Conservation (phyloP, 2,329 filamentous ascomycete species). For the Scedosporium aurantiacum region DNA sequence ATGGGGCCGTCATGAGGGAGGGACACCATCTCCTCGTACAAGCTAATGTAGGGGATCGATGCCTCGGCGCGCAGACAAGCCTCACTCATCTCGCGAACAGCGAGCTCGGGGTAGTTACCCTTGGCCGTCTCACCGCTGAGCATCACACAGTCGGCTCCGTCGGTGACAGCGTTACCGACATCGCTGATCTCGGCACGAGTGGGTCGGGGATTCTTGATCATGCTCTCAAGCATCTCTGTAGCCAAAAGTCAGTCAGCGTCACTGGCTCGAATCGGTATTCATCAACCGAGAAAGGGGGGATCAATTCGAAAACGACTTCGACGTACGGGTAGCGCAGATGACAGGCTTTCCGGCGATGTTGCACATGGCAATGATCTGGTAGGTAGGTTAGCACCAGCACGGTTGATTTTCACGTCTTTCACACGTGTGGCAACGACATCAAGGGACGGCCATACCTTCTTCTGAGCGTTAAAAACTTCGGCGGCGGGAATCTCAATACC, state of each 20-base stretch:
- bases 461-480: conserved; percentile 50
- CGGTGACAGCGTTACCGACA: conserved; percentile 90
- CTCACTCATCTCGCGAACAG: conserved; percentile 96
- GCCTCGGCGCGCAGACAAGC: conserved; percentile 95
- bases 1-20: conserved; percentile 64
- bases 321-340: conserved; percentile 98
- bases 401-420: not conserved
- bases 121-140: conserved; percentile 98
- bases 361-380: conserved; percentile 98
- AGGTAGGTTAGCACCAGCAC: not conserved
- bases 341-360: conserved; percentile 98
- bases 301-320: conserved; percentile 64
- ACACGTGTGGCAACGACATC: not conserved
- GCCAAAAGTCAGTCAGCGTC: conserved; percentile 54
- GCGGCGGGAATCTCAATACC: conserved; percentile 98
- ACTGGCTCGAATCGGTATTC: not conserved
- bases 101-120: conserved; percentile 85
- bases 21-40: conserved; percentile 89
- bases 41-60: conserved; percentile 90
- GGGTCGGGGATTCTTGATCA: conserved; percentile 99
- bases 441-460: conserved; percentile 3
- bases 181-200: conserved; percentile 98
- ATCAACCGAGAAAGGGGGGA: not conserved
- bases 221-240: conserved; percentile 99
- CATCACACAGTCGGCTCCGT: conserved; percentile 99